A percentile compares a stretch with the other conserved stretches of the same genome.
These are phyloP conservation scores for Tilletiopsis washingtonensis DNA, from an alignment of 1,284 basidiomycete genomes.

Conservation along the genomic window DNA sequence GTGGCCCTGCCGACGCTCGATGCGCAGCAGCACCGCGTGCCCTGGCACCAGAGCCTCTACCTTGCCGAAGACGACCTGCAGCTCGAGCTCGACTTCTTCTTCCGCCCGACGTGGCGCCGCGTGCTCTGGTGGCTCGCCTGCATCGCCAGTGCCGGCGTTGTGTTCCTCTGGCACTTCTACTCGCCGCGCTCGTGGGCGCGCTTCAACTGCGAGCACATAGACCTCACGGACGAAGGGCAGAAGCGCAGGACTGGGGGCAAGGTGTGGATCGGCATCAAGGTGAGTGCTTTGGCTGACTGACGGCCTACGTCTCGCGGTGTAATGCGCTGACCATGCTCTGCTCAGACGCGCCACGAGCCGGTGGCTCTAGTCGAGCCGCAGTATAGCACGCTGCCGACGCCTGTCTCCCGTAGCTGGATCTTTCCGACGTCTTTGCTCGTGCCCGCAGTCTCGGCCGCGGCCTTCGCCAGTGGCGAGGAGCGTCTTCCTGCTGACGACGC, in stretches of 20 bases:
- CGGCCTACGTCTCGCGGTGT: not conserved
- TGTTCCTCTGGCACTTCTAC: slow-evolving; percentile 18
- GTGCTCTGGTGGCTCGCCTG: slow-evolving; percentile 18
- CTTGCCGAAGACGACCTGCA: slow-evolving; percentile 22
- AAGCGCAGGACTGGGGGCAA: not conserved
- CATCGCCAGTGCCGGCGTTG: slow-evolving; percentile 20
- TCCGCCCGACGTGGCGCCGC: slow-evolving; percentile 7
- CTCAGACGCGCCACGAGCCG: not conserved
- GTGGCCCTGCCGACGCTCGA: slow-evolving; percentile 3
- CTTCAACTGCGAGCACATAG: slow-evolving; percentile 9
- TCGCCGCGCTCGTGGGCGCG: slow-evolving; percentile 21
- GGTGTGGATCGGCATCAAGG: not conserved
- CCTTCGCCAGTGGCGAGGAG: not conserved
- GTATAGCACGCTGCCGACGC: not conserved
- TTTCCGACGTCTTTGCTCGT: not conserved
- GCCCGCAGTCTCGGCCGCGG: not conserved
- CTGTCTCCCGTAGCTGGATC: not conserved
- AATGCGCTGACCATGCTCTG: not conserved
- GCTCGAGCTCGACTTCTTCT: slow-evolving; percentile 20
- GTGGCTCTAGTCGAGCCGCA: not conserved
- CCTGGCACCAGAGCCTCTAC: slow-evolving; percentile 23
- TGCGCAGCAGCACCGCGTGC: not conserved
- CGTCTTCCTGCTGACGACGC: not conserved
- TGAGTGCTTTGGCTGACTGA: not conserved
- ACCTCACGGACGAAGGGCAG: not conserved